A percentile compares a stretch with the other conserved stretches of the same genome.
phyloP scores from a whole-genome alignment of 805 yeast species.

The Jamesozyma piceae region DNA sequence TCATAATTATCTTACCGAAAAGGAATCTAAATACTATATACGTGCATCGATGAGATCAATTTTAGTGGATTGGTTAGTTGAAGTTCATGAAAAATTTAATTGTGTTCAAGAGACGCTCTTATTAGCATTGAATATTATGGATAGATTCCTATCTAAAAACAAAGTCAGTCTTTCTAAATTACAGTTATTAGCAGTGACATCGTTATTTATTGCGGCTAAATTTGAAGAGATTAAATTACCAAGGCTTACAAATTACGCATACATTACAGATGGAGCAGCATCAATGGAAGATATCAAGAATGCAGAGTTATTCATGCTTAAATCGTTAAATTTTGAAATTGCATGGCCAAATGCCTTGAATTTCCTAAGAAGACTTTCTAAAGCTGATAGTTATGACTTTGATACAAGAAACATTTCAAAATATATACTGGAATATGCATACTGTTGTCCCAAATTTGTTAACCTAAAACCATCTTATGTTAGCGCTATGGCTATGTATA shows the following conservation, averaged over 20 bases:
- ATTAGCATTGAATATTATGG: constrained; percentile 77
- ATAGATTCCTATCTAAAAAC: constrained; percentile 69
- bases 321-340: constrained; percentile 61
- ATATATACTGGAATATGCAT: constrained; percentile 65
- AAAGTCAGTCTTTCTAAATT: constrained; percentile 66
- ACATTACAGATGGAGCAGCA: constrained; percentile 79
- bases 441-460: constrained; percentile 67
- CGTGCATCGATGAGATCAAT: constrained; percentile 79
- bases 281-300: constrained; percentile 72
- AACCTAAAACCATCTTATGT: constrained; percentile 66
- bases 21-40: constrained; percentile 47
- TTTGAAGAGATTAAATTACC: constrained; percentile 89
- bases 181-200: constrained; percentile 78
- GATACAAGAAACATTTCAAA: constrained; percentile 77
- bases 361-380: constrained; percentile 75
- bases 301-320: constrained; percentile 73
- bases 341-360: constrained; percentile 86
- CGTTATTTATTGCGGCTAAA: constrained; percentile 85
- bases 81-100: constrained; percentile 76
- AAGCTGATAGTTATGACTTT: constrained; percentile 80
- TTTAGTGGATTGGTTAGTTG: constrained; percentile 85
- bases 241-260: constrained; percentile 72
- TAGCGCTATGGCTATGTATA: constrained; percentile 77
- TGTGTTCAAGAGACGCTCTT: constrained; percentile 78
- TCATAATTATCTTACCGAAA: constrained; percentile 45